Evolutionary conservation across 2,329 filamentous ascomycete genomes (phyloP).

Genomic region (Trichophyton rubrum): DNA sequence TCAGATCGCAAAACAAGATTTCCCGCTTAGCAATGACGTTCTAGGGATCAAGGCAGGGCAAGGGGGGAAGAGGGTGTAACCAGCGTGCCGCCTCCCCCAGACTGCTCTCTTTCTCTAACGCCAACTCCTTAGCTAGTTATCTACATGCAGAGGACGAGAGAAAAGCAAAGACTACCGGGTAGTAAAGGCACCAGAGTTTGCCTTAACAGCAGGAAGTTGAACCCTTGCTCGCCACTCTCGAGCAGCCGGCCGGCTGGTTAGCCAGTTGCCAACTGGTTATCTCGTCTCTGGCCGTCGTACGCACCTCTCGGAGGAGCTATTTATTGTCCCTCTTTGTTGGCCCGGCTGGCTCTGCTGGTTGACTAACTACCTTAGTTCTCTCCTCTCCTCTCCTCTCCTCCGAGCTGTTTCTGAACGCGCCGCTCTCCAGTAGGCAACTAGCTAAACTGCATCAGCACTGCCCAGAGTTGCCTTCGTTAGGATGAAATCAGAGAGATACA

Average conservation of each 20-base stretch:
- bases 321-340: background rate
- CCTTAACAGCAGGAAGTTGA: background rate
- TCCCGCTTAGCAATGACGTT: constrained; percentile 1
- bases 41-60: background rate
- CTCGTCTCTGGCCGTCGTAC: background rate
- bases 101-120: no score
- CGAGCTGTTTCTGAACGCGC: background rate
- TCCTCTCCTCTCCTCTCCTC: no score
- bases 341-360: background rate
- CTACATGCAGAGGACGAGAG: background rate
- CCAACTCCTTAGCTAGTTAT: no score
- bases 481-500: background rate
- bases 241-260: background rate
- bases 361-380: no score
- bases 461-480: no score
- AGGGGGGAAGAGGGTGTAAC: background rate
- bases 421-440: no score
- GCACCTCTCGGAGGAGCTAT: background rate
- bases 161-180: background rate
- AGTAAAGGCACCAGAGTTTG: background rate
- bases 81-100: background rate
- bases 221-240: background rate
- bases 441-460: no score
- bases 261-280: no score
- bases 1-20: background rate